These are phyloP conservation scores for Acacia pycnantha DNA, from an alignment of 331 rosid genomes.

Conservation along the genomic window DNA sequence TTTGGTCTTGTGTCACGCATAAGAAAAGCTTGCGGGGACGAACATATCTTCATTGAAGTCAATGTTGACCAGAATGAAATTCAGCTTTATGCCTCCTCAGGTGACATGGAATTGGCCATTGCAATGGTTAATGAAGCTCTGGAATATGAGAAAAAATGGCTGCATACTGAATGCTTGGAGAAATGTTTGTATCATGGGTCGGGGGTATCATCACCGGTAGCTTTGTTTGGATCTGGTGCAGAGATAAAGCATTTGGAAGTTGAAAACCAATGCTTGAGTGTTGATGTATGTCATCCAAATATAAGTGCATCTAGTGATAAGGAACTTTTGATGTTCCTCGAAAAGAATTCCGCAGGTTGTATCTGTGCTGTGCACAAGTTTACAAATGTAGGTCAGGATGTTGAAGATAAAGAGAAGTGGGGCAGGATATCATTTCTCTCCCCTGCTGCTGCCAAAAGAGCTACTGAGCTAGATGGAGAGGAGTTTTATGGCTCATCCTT, in stretches of 20 bases:
- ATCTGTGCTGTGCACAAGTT: constrained; percentile 71
- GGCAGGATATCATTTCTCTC: constrained; percentile 73
- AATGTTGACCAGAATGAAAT: constrained; percentile 56
- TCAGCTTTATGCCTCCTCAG: constrained; percentile 56
- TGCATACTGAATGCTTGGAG: constrained; percentile 74
- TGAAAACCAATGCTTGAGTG: constrained; percentile 69
- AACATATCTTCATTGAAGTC: constrained; percentile 68
- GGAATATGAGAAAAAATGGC: constrained; percentile 58
- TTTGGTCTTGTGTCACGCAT: constrained; percentile 49
- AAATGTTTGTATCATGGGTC: constrained; percentile 73
- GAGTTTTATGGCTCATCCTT: constrained; percentile 56
- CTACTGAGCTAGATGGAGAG: constrained; percentile 47
- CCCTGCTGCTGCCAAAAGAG: constrained; percentile 79
- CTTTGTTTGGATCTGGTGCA: constrained; percentile 93
- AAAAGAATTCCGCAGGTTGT: constrained; percentile 56
- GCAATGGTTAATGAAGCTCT: constrained; percentile 43
- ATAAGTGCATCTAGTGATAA: constrained; percentile 58
- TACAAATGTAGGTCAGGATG: constrained; percentile 44
- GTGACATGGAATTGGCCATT: constrained; percentile 51
- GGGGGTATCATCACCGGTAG: constrained; percentile 59
- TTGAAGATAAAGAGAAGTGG: constrained; percentile 57
- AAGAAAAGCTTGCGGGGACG: constrained; percentile 55
- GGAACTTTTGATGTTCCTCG: constrained; percentile 72
- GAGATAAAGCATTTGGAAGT: constrained; percentile 90
- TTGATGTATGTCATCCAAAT: constrained; percentile 64